Percentiles rank a stretch among this genome's conserved stretches.
Conservation (phyloP, 805 yeast species). For the Candida sakaeoensis region DNA sequence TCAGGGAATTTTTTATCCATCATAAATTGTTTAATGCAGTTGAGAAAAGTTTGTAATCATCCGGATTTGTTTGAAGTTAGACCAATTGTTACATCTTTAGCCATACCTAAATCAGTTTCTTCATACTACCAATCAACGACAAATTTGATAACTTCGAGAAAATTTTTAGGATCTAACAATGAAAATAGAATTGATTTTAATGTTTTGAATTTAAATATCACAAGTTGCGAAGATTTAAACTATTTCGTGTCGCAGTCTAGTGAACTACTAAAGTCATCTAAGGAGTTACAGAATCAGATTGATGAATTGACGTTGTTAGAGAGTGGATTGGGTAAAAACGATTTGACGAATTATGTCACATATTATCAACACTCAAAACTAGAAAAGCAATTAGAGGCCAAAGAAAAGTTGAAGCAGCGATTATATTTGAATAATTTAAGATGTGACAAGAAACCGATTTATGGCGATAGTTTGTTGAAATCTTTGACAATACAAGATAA, state of each 20-base stretch:
- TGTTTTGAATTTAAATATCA: constrained; percentile 60
- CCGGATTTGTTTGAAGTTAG: constrained; percentile 95
- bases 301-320: constrained; percentile 22
- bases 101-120: constrained; percentile 62
- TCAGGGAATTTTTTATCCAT: constrained; percentile 94
- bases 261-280: constrained; percentile 44
- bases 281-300: constrained; percentile 43
- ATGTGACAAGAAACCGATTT: constrained; percentile 62
- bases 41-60: constrained; percentile 94
- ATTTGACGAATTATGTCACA: constrained; percentile 40
- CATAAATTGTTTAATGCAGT: constrained; percentile 95
- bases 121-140: constrained; percentile 44
- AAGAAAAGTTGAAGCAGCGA: constrained; percentile 53
- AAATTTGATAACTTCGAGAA: constrained; percentile 19
- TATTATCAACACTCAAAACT: constrained; percentile 59
- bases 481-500: constrained; percentile 22
- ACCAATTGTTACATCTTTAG: constrained; percentile 88
- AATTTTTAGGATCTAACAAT: constrained; percentile 13
- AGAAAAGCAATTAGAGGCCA: constrained; percentile 47
- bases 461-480: constrained; percentile 56
- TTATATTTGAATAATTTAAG: constrained; percentile 63
- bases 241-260: constrained; percentile 46
- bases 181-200: constrained; percentile 38
- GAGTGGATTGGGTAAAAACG: constrained; percentile 21
- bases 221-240: constrained; percentile 42